phyloP scores from a whole-genome alignment of 164 flowering plant species.

The Vitis rupestris region DNA sequence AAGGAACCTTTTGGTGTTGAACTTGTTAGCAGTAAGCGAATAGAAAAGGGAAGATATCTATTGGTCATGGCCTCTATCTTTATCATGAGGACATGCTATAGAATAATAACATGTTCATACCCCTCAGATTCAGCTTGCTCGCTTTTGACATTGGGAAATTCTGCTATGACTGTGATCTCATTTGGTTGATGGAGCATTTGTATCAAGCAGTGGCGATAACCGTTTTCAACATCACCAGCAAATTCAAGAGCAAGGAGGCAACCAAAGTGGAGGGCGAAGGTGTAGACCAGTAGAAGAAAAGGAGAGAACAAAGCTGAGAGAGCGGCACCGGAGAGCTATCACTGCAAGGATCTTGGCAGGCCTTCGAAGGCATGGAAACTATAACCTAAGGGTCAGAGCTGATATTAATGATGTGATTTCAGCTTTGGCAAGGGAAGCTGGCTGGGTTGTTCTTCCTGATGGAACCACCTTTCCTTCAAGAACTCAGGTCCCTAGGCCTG shows the following conservation, averaged over 20 bases:
- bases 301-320: constrained; percentile 92
- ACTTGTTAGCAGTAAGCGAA: no score
- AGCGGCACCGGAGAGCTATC: constrained; percentile 87
- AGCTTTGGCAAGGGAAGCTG: constrained; percentile 95
- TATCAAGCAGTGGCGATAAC: constrained; percentile 23
- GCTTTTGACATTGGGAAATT: no score
- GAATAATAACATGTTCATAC: no score
- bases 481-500: constrained; percentile 63
- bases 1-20: no score
- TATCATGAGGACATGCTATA: no score
- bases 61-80: no score
- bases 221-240: constrained; percentile 45
- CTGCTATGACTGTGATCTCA: no score
- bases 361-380: constrained; percentile 93
- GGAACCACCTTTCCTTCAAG: constrained; percentile 94
- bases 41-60: no score
- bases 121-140: no score
- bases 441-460: constrained; percentile 99
- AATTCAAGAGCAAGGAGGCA: constrained; percentile 42
- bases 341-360: constrained; percentile 93
- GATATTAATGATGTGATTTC: constrained; percentile 98
- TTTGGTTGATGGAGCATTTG: constrained; percentile 28
- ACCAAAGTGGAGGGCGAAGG: constrained; percentile 59
- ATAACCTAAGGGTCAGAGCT: constrained; percentile 93
- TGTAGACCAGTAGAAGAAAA: constrained; percentile 89